phyloP scores from a whole-genome alignment of 2,329 filamentous ascomycete species.

The Apiospora aurea region DNA sequence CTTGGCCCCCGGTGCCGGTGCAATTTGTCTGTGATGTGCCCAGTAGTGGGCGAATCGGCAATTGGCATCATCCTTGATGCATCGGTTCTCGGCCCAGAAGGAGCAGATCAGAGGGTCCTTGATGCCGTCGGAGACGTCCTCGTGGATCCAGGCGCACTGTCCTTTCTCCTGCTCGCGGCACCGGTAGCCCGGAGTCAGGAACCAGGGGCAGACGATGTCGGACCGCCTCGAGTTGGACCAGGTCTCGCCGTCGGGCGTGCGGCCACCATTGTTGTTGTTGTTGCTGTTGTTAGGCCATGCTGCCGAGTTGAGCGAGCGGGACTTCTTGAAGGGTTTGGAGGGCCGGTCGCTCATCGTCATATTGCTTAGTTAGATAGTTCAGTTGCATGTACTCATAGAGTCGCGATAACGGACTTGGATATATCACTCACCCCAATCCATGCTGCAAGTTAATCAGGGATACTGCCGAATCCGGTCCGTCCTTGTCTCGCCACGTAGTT shows the following conservation, averaged over 20 bases:
- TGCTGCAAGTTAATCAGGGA: not conserved
- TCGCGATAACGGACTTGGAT: not conserved
- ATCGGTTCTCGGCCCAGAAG: constrained; percentile 34
- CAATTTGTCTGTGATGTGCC: constrained; percentile 7
- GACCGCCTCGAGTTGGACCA: not conserved
- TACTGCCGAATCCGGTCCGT: not conserved
- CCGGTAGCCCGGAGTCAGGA: constrained; percentile 29
- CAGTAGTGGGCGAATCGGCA: constrained; percentile 34
- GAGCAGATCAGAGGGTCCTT: constrained; percentile 35
- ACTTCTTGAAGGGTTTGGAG: not conserved
- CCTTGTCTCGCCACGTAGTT: not conserved
- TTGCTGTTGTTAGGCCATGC: not conserved
- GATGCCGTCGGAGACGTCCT: constrained; percentile 29
- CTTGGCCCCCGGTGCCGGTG: not conserved
- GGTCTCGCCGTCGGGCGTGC: not conserved
- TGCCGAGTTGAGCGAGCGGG: not conserved
- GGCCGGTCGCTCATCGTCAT: not conserved
- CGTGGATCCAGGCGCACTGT: constrained; percentile 30
- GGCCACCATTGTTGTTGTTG: not conserved
- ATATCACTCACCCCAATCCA: not conserved
- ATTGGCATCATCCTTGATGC: constrained; percentile 28
- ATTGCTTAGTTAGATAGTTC: not conserved
- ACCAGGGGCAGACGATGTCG: constrained; percentile 36
- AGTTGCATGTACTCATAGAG: not conserved
- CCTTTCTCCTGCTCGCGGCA: constrained; percentile 31